Conservation (phyloP, 805 yeast genomes). For the Starmerella davenportii region DNA sequence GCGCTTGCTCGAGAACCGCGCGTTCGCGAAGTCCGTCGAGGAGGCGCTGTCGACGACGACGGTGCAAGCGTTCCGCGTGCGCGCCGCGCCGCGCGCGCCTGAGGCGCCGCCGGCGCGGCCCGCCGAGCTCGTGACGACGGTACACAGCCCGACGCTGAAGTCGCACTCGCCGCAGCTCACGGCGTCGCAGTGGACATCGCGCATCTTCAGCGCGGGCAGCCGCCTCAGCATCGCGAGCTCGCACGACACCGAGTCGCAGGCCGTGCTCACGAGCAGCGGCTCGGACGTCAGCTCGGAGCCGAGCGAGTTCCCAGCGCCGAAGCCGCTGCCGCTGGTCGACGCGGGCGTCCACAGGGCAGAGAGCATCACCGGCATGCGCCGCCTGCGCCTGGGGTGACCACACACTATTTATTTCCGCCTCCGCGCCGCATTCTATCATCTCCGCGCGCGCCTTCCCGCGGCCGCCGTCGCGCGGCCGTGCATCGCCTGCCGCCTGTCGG, state of each 20-base stretch:
- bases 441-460: too few relatives aligned
- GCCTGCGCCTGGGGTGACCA: neutral
- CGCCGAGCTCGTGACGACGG: neutral
- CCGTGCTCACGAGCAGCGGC: neutral
- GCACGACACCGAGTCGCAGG: neutral
- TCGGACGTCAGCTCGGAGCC: neutral
- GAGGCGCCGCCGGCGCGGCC: neutral
- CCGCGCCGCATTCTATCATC: neutral
- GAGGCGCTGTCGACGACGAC: slow-evolving; percentile 12
- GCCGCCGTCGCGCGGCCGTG: too few relatives aligned
- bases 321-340: neutral
- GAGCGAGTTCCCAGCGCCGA: neutral
- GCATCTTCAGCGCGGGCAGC: neutral
- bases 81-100: slow-evolving; percentile 2
- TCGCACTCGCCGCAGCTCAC: neutral
- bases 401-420: neutral
- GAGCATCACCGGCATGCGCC: neutral
- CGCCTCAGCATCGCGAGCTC: neutral
- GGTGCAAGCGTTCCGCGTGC: slow-evolving; percentile 10
- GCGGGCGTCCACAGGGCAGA: neutral
- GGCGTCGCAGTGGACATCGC: neutral
- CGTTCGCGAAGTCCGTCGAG: slow-evolving; percentile 19
- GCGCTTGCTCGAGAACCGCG: slow-evolving; percentile 21
- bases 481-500: too few relatives aligned
- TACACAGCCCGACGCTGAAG: neutral